These are phyloP conservation scores for Nakaseomyces bracarensis DNA, from an alignment of 1,139 yeast species.

Conservation along the genomic window DNA sequence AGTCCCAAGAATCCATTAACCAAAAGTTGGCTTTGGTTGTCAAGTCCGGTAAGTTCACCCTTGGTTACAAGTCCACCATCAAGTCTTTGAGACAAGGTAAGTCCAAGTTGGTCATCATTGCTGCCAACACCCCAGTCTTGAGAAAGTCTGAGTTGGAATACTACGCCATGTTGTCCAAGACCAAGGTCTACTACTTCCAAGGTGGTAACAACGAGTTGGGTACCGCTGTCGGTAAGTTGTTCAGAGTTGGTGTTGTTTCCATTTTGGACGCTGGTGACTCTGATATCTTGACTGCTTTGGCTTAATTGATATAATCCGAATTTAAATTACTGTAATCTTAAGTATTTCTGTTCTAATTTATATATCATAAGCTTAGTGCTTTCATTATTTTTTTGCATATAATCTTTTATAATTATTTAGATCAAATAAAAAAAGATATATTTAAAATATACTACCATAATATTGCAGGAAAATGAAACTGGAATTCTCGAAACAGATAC, in stretches of 20 bases:
- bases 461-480: neutral
- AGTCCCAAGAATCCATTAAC: slow-evolving; percentile 91
- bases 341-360: neutral
- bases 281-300: slow-evolving; percentile 64
- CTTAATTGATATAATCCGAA: slow-evolving; percentile 22
- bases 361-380: neutral
- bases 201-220: slow-evolving; percentile 99
- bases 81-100: slow-evolving; percentile 98
- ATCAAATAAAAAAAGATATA: neutral
- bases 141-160: slow-evolving; percentile 99
- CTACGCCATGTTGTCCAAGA: slow-evolving; percentile 99
- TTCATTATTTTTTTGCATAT: neutral
- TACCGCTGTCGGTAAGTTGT: slow-evolving; percentile 99
- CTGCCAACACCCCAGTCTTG: slow-evolving; percentile 99
- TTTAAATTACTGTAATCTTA: neutral
- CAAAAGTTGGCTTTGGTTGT: slow-evolving; percentile 95
- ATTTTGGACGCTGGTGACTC: slow-evolving; percentile 99
- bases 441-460: neutral
- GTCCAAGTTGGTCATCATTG: slow-evolving; percentile 96
- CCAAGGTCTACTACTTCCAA: slow-evolving; percentile 94
- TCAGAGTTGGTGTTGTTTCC: slow-evolving; percentile 98
- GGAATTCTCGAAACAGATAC: neutral
- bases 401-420: neutral
- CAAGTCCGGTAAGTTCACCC: slow-evolving; percentile 99
- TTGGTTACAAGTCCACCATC: slow-evolving; percentile 98